Base-by-base conservation (phyloP, 2,329 filamentous ascomycete species). In the Apiospora kogelbergensis region DNA sequence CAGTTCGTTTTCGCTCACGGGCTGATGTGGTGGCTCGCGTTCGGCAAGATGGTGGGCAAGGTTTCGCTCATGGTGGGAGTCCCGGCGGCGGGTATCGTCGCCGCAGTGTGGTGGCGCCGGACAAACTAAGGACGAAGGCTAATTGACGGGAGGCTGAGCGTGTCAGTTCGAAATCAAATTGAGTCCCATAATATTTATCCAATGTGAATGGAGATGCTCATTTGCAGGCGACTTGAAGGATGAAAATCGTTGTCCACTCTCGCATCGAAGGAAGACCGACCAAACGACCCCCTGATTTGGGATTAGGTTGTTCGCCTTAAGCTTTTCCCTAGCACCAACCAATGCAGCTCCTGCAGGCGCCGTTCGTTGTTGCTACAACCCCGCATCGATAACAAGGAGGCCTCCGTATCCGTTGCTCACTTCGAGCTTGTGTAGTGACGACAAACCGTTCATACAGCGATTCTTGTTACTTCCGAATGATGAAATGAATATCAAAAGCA, bases 41-140 rank as follows among this genome's bases (percentile, higher is more conserved):
- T 60, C 3, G 53, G 53, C 53, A 60, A 60, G 53, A 60, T 60
- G 53, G 53, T 60, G 7, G 30, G 53, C 53, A 60, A 60, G 53
- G 53, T 60, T 60, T 60, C 53, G 17, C 53, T 60, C 53, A 60
- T 60, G 53, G 53, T 60, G 30, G 53, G 53, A 17, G 53, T 60
- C 2, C 53, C 53, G 30, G 53, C 30, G 2, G 53, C 30, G 0
- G 53, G 53, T 20, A 9, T 60, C 2, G 53, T 37, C 17, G 53
- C 53, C 17, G 53, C 53, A 6, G 53, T 60, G 17, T 60, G 53
- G 53, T 60, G 53, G 53, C 53, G 53, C 10, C 26, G 53, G 30
- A 5, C 7, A 9, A 33, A n/a, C 15, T 60, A 3, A 60, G 17
- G 11, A 11, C 6, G 20, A 20, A 10, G 11, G 4, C 45, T 7